A percentile compares a stretch with the other conserved stretches of the same genome.
phyloP scores from a whole-genome alignment of 805 yeast species.

The Helenozyma rhizophorensis region DNA sequence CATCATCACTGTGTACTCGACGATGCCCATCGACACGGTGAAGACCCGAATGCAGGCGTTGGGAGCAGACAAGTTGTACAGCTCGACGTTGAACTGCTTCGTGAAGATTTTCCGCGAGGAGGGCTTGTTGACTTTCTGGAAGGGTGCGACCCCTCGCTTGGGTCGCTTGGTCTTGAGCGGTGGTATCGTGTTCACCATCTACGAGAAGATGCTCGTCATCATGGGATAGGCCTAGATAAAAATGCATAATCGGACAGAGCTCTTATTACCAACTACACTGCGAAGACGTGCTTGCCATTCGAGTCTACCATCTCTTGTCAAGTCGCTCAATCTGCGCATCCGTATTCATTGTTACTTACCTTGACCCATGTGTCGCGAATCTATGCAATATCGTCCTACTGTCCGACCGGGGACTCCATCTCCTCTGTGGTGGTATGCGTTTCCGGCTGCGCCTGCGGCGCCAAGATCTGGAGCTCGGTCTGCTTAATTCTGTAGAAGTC shows the following conservation, averaged over 20 bases:
- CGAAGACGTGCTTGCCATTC: too few relatives aligned
- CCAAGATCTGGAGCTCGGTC: constrained; percentile 62
- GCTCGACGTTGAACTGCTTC: constrained; percentile 80
- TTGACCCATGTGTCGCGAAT: too few relatives aligned
- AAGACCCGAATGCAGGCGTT: constrained; percentile 96
- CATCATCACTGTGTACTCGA: constrained; percentile 80
- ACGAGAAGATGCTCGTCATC: constrained; percentile 79
- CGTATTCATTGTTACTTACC: too few relatives aligned
- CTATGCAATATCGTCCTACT: too few relatives aligned
- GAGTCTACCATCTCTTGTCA: too few relatives aligned
- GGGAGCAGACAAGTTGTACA: constrained; percentile 66
- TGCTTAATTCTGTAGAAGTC: constrained; percentile 74
- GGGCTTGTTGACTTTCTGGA: constrained; percentile 91
- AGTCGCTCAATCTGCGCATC: too few relatives aligned
- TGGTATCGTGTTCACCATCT: constrained; percentile 94
- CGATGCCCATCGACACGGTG: constrained; percentile 95
- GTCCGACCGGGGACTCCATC: too few relatives aligned
- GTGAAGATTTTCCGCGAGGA: constrained; percentile 75
- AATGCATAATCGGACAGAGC: too few relatives aligned
- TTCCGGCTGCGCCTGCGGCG: constrained; percentile 28
- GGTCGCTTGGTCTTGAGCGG: constrained; percentile 92
- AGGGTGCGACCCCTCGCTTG: constrained; percentile 95
- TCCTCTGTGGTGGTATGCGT: constrained; percentile 12
- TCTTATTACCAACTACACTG: too few relatives aligned
- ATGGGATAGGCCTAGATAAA: constrained; percentile 41